These are phyloP conservation scores for Nannochloropsis salina DNA, from an alignment of 108 stramenopile species.

Conservation along the genomic window DNA sequence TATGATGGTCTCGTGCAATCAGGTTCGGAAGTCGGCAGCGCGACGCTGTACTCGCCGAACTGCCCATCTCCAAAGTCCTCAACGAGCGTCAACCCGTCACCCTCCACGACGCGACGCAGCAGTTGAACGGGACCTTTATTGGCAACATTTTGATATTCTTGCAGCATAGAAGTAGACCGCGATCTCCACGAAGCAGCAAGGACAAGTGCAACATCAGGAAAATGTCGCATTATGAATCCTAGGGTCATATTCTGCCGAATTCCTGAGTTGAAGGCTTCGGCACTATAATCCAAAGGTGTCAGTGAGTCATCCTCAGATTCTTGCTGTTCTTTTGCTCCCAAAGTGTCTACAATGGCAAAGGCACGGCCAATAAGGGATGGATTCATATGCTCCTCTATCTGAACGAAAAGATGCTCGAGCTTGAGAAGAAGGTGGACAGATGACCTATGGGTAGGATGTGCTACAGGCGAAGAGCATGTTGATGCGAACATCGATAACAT, in stretches of 20 bases:
- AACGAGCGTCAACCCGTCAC: not conserved
- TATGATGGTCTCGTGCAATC: not conserved
- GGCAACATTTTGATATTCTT: not conserved
- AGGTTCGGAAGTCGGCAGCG: not conserved
- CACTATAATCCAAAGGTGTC: not conserved
- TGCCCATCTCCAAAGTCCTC: not conserved
- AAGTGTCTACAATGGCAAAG: not conserved
- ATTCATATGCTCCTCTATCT: constrained; percentile 13
- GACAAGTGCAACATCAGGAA: not conserved
- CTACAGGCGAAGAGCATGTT: no score
- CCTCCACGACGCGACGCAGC: not conserved
- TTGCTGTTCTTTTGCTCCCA: not conserved
- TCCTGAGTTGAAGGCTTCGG: not conserved
- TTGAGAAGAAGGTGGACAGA: not conserved
- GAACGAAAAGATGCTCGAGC: constrained; percentile 11
- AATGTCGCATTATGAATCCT: not conserved
- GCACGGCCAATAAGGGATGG: not conserved
- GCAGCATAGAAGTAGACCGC: not conserved
- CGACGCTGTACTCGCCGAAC: not conserved
- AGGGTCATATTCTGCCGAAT: not conserved
- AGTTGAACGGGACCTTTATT: not conserved
- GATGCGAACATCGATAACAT: no score
- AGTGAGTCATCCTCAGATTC: not conserved
- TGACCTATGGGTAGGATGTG: no score
- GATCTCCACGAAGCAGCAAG: not conserved